Percentiles rank a stretch among this genome's conserved stretches.
These are phyloP conservation scores for Penicillium arizonense DNA, from an alignment of 495 filamentous ascomycete species.

Conservation along the genomic window DNA sequence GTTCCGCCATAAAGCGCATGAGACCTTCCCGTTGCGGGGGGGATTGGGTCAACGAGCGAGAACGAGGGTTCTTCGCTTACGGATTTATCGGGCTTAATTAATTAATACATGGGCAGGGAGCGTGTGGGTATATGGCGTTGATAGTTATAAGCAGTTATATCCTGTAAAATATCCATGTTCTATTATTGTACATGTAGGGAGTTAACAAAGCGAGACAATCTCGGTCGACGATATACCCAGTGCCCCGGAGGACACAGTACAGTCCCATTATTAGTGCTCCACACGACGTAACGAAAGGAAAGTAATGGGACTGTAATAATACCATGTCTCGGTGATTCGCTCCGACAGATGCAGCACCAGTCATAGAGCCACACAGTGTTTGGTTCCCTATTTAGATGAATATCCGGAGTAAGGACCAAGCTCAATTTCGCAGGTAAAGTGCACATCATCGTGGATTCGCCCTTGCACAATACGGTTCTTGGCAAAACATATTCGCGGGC, in stretches of 20 bases:
- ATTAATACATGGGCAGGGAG: neutral
- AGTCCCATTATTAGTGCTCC: slow-evolving; percentile 4
- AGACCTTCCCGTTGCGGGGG: slow-evolving; percentile 14
- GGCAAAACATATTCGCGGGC: slow-evolving; percentile 20
- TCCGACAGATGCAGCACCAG: neutral
- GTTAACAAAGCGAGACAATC: neutral
- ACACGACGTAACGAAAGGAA: neutral
- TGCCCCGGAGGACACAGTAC: slow-evolving; percentile 1
- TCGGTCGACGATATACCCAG: slow-evolving; percentile 8
- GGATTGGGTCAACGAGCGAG: neutral
- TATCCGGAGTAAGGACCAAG: slow-evolving; percentile 14
- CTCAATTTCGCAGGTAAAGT: slow-evolving; percentile 8
- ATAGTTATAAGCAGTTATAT: too few species aligned
- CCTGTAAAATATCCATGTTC: neutral
- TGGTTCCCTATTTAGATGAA: slow-evolving; percentile 1
- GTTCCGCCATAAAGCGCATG: slow-evolving; percentile 2
- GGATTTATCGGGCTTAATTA: neutral
- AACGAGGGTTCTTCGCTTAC: neutral
- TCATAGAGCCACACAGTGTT: neutral
- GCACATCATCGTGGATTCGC: slow-evolving; percentile 10
- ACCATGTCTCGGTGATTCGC: slow-evolving; percentile 5
- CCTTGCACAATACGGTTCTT: slow-evolving; percentile 13
- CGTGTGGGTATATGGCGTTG: too few species aligned
- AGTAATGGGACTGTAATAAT: neutral
- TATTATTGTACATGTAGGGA: neutral